Base-by-base conservation (phyloP, 2,329 filamentous ascomycete genomes). In the Aspergillus sp. region DNA sequence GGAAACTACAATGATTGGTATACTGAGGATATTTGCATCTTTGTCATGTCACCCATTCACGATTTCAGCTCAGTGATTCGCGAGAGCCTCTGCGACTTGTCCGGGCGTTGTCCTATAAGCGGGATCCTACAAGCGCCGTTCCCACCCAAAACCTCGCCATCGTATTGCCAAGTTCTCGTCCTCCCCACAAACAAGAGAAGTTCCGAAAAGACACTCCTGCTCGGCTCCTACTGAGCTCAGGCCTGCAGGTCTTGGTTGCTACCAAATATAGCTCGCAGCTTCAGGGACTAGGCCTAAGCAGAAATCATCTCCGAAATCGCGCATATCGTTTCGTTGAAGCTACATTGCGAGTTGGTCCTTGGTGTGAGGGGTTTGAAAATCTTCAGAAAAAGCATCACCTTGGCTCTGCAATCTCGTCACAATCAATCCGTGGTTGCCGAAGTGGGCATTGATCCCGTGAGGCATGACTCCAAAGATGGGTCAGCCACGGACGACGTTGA, bases 101-200 rank as follows among this genome's bases (percentile, higher is more conserved):
- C 15, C 27, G 9, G 46, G 15, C 19, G 19, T 8, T 31, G 52
- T 45, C 70, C 68, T 68, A 72, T 73, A 19, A 62, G 19, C 64
- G 27, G 21, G 43, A 57, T 61, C 62, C 63, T 72, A 65, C 67
- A 73, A 67, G 68, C 70, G 70, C 70, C 62, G 48, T 49, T 62
- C 46, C 65, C 58, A 67, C 67, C 66, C 39, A 53, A 15, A 44
- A 31, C 33, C 35, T 23, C 31, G 41, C 56, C 51, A 61, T 59
- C 35, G 40, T 33, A 40, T 49, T 55, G 56, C 54, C 52, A 48
- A 47, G 37, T 52, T 60, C 35, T 52, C 39, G 52, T 27, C 41
- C 48, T 54, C 45, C 31, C 48, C 55, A 54, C 47, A 48, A 17
- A 24, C 24, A 35, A 33, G 33, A 33, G 19, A 31, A 8, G 41